Evolutionary conservation across 768 basidiomycete species (phyloP), one percentile per base, ranked within the genome.

Genomic region (Kwoniella newhampshirensis): DNA sequence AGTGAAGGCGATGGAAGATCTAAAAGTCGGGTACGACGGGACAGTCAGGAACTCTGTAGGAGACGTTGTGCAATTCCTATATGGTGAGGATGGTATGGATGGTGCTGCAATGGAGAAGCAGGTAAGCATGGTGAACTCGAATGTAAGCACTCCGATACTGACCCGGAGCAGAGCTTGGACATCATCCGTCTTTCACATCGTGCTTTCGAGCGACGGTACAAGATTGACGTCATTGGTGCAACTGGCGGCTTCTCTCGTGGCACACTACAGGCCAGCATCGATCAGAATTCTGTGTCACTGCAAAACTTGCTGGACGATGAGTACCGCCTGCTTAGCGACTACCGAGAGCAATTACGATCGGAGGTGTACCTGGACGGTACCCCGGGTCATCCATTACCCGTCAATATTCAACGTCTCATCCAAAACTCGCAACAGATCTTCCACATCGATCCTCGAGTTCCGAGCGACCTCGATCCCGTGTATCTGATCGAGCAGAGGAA

Each of bases 1-100:
- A 62, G 96, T 99, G 68, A 99, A 99, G 78, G 96, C 96, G 0
- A 79, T 98, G 66, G 96, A 98, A 77, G 96, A 98, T 62, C 88
- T 99, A 43, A 89, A 87, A 85, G 93, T 98, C 36, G 88, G 88
- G 76, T 99, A 98, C 71, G 96, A 99, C 60, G 93, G 94, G 25
- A 98, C 96, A 0, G 94, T 98, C 21, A 85, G 96, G 51, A 99
- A 99, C 73, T 98, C 96, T 2, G 82, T 94, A 2, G 94, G 94
- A 13, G 93, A 98, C 77, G 84, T 99, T 35, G 82, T 99, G 25
- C 93, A 98, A 73, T 97, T 97, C 76, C 82, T 91, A 21, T 99
- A 99, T 63, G 96, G 96, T 27, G 96, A 99, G 74, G 96, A 99
- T 70, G 96, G 96, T 40, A 97, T 98, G 89, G 96, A 99, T 71